Evolutionary conservation across 768 basidiomycete genomes (phyloP), one percentile per base, ranked within the genome.

Genomic region (Boletus vinaceobasis): DNA sequence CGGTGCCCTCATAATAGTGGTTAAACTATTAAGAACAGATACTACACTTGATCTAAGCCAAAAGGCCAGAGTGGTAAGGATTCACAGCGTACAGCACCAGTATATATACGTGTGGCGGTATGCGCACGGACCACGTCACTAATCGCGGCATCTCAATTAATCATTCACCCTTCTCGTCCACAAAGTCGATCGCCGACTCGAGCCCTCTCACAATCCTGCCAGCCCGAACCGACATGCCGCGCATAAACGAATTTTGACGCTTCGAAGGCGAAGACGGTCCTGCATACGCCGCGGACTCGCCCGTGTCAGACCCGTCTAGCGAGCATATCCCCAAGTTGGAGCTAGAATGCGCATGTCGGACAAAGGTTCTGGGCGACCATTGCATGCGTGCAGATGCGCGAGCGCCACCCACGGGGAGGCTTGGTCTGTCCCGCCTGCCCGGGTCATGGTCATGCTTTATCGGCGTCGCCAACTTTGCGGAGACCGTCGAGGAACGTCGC

Each of bases 11-110:
- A 79, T 80, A 79, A 80, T 78, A 79, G 79, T 77, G 77, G 78
- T 69, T 79, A 71, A 59, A 73, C 78, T 82, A 75, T 76, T 76
- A 81, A 83, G 80, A 83, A 83, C 81, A 83, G 82, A 83, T 84
- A 83, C 83, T 84, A 83, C 83, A 83, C 83, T 83, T 84, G 82
- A 83, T 84, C 82, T 83, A 82, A 83, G 63, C 47, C 82, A 82
- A 80, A 79, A 80, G 80, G 80, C 80, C 79, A 68, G 59, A 60
- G 57, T 65, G 60, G 61, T 59, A 50, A 63, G 33, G 62, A 61
- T 43, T 17, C 27, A 3, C 0, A 7, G 0, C 0, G 50, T 40
- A 33, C 4, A 8, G 3, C n/a, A 5, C 0, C 3, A n/a, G 43
- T 45, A 29, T 64, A 56, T 66, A 58, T 66, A 60, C 11, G 6